These are phyloP conservation scores for Rosa multiflora DNA, from an alignment of 306 rosid genomes.

Conservation along the genomic window DNA sequence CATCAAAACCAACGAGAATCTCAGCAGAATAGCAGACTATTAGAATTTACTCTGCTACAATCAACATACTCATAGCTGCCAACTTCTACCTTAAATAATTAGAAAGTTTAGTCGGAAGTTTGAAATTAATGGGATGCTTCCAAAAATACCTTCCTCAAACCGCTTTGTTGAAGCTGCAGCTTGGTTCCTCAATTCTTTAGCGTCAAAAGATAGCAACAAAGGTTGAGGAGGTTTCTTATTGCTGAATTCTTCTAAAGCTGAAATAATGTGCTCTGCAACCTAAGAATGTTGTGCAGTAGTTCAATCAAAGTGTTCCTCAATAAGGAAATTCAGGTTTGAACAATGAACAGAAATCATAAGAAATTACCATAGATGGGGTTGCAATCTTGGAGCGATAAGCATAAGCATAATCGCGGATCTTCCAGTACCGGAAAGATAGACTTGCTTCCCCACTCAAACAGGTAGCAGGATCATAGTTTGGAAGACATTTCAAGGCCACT, in stretches of 20 bases:
- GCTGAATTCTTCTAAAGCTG: constrained; percentile 58
- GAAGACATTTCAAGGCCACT: constrained; percentile 77
- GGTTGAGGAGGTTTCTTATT: constrained; percentile 56
- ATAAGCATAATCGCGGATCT: constrained; percentile 89
- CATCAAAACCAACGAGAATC: constrained; percentile 25
- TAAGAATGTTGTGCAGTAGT: constrained; percentile 12
- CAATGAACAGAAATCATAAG: too few relatives aligned
- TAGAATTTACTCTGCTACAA: constrained; percentile 12
- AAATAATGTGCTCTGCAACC: constrained; percentile 79
- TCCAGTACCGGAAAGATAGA: constrained; percentile 72
- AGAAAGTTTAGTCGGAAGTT: not conserved
- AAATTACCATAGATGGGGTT: constrained; percentile 70
- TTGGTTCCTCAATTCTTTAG: constrained; percentile 72
- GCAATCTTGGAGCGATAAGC: constrained; percentile 71
- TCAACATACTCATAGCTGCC: constrained; percentile 9
- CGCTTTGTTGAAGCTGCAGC: constrained; percentile 87
- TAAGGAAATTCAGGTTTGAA: too few relatives aligned
- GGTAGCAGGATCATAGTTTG: constrained; percentile 60
- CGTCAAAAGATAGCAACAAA: constrained; percentile 73
- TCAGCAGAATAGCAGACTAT: not conserved
- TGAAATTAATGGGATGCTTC: not conserved
- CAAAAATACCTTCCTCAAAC: constrained; percentile 69
- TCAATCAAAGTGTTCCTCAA: too few relatives aligned
- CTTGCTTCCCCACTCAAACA: constrained; percentile 36
- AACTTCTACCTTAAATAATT: not conserved